Evolutionary conservation across 352 stramenopile genomes (phyloP), one percentile per base, ranked within the genome.

Genomic region (Pelagophyceae sp.): DNA sequence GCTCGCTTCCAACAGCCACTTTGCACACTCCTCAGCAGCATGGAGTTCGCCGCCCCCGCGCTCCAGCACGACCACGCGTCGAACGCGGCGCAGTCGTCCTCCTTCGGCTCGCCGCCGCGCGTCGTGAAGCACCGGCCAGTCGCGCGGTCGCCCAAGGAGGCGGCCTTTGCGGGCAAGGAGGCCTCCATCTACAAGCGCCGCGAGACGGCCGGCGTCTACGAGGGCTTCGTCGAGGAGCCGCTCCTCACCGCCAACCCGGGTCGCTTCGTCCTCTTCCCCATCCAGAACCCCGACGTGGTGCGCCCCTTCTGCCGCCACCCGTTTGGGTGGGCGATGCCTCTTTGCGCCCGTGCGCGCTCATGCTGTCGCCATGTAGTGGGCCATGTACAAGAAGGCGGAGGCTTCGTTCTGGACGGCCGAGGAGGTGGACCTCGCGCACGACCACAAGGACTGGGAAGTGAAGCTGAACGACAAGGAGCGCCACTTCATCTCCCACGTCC

Each of bases 321-420:
- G 63, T n/a, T n/a, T n/a, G n/a, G n/a, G n/a, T n/a, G n/a, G n/a
- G n/a, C n/a, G 17, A 61, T 6, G 72, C 50, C 75, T 17, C 38
- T 63, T 61, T 65, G n/a, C n/a, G n/a, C 74, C 45, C 67, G 33
- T 37, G 23, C 71, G 69, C 69, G 33, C 35, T 72, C 20, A 54
- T 25, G 27, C 27, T 6, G 19, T 0, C 27, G 25, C 72, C n/a
- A n/a, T n/a, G 58, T 50, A 72, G 51, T 99, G 96, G 96, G 83
- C 94, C 75, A 98, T 98, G 93, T 99, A 99, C 92, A 99, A 99
- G 89, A 98, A 99, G 81, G 95, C 95, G 3, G 95, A 99, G 82
- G 95, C 95, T 29, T 97, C 87, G 74, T 99, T 99, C 87, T 99
- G 96, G 96, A 99, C 96, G 31, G 95, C 94, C 15, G 96, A 99